Conservation (phyloP, 495 filamentous ascomycete genomes). For the Cryomyces minteri region DNA sequence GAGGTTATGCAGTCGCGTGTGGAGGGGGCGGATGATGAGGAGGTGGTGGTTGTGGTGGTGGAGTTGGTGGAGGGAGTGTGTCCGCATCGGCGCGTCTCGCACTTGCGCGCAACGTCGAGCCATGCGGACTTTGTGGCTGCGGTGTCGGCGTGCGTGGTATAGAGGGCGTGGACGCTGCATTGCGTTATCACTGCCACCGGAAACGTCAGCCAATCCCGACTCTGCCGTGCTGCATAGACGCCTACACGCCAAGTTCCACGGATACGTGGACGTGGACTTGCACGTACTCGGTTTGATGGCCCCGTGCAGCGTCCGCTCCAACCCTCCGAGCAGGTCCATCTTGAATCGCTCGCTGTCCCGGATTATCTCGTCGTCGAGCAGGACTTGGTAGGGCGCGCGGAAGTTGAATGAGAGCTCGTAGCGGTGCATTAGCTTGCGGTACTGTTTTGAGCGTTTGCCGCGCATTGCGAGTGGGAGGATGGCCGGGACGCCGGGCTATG, state of each 20-base stretch:
- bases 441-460: constrained; percentile 86
- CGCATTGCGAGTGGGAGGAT: constrained; percentile 38
- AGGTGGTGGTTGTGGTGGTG: constrained; percentile 34
- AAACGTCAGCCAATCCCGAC: not conserved
- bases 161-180: constrained; percentile 48
- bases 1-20: constrained; percentile 49
- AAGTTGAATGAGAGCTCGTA: constrained; percentile 73
- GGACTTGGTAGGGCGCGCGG: constrained; percentile 83
- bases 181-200: constrained; percentile 23
- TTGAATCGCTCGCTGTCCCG: constrained; percentile 54
- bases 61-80: constrained; percentile 70
- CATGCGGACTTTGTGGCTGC: not conserved
- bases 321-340: constrained; percentile 54
- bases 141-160: constrained; percentile 20
- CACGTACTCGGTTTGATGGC: constrained; percentile 65
- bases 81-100: constrained; percentile 69
- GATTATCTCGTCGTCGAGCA: constrained; percentile 72
- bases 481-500: not conserved
- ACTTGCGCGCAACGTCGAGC: not conserved
- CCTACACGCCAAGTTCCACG: not conserved
- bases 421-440: constrained; percentile 88
- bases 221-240: not conserved
- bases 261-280: not conserved
- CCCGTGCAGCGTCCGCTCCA: constrained; percentile 61
- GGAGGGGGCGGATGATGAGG: too few species aligned